A percentile compares a stretch with the other conserved stretches of the same genome.
phyloP scores from a whole-genome alignment of 495 filamentous ascomycete species.

The Aspergillus mulundensis region DNA sequence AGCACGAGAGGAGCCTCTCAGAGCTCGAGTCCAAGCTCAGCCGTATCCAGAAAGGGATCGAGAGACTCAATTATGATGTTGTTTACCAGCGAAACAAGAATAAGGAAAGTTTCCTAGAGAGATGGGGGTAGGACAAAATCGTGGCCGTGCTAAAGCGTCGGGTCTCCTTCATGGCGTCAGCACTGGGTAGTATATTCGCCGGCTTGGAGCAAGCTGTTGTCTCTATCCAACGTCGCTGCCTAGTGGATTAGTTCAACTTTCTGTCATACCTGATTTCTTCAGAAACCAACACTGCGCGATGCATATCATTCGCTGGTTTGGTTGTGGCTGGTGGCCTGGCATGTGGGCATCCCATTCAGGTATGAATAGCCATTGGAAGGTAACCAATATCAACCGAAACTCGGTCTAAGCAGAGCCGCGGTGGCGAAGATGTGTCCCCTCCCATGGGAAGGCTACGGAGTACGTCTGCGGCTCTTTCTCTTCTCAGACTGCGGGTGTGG shows the following conservation, averaged over 20 bases:
- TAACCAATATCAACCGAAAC: background rate
- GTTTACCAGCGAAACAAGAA: conserved; percentile 32
- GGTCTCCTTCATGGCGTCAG: background rate
- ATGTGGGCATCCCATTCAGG: background rate
- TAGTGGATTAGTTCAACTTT: background rate
- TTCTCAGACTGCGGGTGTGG: background rate
- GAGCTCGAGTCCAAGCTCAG: conserved; percentile 29
- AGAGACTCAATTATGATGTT: conserved; percentile 32
- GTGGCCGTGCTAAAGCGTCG: background rate
- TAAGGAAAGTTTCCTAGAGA: conserved; percentile 30
- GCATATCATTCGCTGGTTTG: background rate
- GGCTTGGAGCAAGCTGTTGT: background rate
- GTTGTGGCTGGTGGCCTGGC: conserved; percentile 1
- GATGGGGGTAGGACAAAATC: conserved; percentile 21
- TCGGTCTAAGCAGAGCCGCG: background rate
- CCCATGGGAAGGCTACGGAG: too few relatives aligned
- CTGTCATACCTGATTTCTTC: background rate
- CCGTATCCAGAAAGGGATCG: conserved; percentile 31
- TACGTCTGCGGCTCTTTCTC: background rate
- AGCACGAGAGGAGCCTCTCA: conserved; percentile 24
- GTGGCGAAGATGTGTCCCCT: background rate
- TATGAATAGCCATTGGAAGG: background rate
- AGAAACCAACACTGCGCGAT: background rate
- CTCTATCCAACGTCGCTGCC: background rate
- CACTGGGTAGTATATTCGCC: background rate